Conservation (phyloP, 2,329 filamentous ascomycete genomes). For the Cladosporium oxysporum region DNA sequence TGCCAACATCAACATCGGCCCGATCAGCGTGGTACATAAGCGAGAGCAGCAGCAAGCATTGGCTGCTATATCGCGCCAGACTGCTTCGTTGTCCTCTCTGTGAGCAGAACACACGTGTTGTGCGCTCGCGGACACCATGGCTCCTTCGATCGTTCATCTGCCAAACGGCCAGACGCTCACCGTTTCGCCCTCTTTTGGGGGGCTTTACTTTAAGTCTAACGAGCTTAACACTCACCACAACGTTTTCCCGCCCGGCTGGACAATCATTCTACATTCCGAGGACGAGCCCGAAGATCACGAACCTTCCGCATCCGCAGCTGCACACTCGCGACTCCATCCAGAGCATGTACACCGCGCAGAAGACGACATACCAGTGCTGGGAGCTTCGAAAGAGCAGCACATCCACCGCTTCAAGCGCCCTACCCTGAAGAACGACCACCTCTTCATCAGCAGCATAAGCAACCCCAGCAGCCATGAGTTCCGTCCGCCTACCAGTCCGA, state of each 20-base stretch:
- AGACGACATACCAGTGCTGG: conserved; percentile 28
- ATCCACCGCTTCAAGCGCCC: conserved; percentile 71
- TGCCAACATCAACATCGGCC: not conserved
- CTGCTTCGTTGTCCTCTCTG: not conserved
- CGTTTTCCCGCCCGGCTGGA: conserved; percentile 85
- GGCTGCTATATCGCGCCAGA: not conserved
- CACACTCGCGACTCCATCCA: conserved; percentile 20
- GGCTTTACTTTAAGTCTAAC: conserved; percentile 83
- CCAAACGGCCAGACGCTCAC: conserved; percentile 86
- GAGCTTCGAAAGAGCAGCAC: conserved; percentile 39
- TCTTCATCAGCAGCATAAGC: conserved; percentile 91
- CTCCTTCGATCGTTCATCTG: conserved; percentile 60
- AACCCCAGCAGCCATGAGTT: conserved; percentile 79
- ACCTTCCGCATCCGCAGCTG: conserved; percentile 10
- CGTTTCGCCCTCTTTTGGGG: conserved; percentile 85
- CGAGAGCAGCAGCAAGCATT: conserved; percentile 5
- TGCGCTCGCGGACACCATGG: conserved; percentile 1
- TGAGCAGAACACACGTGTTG: not conserved
- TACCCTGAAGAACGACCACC: conserved; percentile 73
- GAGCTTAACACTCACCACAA: conserved; percentile 69
- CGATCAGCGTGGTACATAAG: conserved; percentile 4
- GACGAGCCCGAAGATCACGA: conserved; percentile 41
- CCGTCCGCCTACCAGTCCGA: conserved; percentile 76
- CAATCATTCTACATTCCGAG: conserved; percentile 78
- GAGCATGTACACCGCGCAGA: conserved; percentile 27